A percentile compares a stretch with the other conserved stretches of the same genome.
These are phyloP conservation scores for Calcarisporium arbuscula DNA, from an alignment of 2,329 filamentous ascomycete genomes.

Conservation along the genomic window DNA sequence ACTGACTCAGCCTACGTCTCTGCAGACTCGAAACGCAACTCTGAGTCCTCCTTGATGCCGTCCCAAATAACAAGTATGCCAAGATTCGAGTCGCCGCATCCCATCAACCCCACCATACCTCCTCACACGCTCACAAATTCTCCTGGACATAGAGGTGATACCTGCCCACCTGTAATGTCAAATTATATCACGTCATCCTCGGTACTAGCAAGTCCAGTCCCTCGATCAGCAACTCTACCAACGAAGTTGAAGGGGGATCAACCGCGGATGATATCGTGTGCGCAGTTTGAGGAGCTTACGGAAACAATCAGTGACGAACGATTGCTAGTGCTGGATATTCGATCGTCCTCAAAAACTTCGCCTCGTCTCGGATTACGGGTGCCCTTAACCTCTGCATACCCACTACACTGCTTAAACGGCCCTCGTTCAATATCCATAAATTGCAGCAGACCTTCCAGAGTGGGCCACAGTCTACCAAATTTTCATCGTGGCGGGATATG, in stretches of 20 bases:
- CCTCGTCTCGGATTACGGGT: slow-evolving; percentile 65
- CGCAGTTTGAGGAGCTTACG: slow-evolving; percentile 51
- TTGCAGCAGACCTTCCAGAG: slow-evolving; percentile 79
- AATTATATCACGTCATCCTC: too few relatives aligned
- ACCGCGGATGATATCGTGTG: slow-evolving; percentile 46
- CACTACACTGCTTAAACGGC: slow-evolving; percentile 84
- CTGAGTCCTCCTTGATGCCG: slow-evolving; percentile 38
- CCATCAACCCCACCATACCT: slow-evolving; percentile 21
- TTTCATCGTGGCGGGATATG: slow-evolving; percentile 68
- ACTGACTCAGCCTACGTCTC: slow-evolving; percentile 50
- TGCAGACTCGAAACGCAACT: slow-evolving; percentile 47
- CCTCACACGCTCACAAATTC: too few relatives aligned
- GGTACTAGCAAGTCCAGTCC: too few relatives aligned
- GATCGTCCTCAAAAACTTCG: slow-evolving; percentile 80
- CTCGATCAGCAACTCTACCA: slow-evolving; percentile 47
- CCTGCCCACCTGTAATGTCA: too few relatives aligned
- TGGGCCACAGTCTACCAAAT: slow-evolving; percentile 61
- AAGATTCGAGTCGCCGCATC: slow-evolving; percentile 32
- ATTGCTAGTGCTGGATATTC: slow-evolving; percentile 73
- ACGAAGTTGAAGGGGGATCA: slow-evolving; percentile 37
- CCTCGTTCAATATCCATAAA: slow-evolving; percentile 84
- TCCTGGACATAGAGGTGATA: too few relatives aligned
- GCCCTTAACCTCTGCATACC: slow-evolving; percentile 92
- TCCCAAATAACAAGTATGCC: slow-evolving; percentile 34
- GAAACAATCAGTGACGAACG: slow-evolving; percentile 31